Percentiles rank a stretch among this genome's conserved stretches.
These are phyloP conservation scores for Phytophthora vignae DNA, from an alignment of 352 stramenopile genomes.

Conservation along the genomic window DNA sequence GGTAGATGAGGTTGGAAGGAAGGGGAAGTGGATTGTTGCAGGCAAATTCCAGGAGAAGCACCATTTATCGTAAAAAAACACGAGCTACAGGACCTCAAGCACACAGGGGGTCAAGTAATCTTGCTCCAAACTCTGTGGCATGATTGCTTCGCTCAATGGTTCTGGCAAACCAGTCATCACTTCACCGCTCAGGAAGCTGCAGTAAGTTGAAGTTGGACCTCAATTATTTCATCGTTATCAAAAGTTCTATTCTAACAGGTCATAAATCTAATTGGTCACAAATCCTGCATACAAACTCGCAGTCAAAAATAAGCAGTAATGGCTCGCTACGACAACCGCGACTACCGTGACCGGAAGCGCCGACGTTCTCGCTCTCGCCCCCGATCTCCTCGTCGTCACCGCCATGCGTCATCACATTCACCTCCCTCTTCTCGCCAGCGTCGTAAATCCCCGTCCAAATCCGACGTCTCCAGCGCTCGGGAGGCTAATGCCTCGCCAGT, in stretches of 20 bases:
- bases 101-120: too few species aligned
- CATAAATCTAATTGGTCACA: slow-evolving; percentile 12
- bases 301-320: slow-evolving; percentile 15
- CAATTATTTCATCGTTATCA: background rate
- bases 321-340: slow-evolving; percentile 12
- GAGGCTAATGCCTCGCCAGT: slow-evolving; percentile 14
- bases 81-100: too few species aligned
- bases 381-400: slow-evolving; percentile 6
- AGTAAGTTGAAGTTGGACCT: background rate
- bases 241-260: background rate
- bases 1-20: too few species aligned
- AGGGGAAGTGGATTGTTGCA: too few species aligned
- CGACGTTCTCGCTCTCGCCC: slow-evolving; percentile 25
- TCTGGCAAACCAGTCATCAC: too few species aligned
- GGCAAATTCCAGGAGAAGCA: too few species aligned
- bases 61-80: too few species aligned
- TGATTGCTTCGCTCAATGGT: too few species aligned
- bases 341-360: slow-evolving; percentile 26
- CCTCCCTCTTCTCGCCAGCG: slow-evolving; percentile 8
- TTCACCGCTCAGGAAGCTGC: background rate
- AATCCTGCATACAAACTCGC: background rate
- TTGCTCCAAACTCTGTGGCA: too few species aligned
- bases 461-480: slow-evolving; percentile 23
- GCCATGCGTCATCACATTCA: background rate
- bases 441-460: slow-evolving; percentile 8